phyloP scores from a whole-genome alignment of 1,284 basidiomycete genomes.

The Trichosporon asahii region DNA sequence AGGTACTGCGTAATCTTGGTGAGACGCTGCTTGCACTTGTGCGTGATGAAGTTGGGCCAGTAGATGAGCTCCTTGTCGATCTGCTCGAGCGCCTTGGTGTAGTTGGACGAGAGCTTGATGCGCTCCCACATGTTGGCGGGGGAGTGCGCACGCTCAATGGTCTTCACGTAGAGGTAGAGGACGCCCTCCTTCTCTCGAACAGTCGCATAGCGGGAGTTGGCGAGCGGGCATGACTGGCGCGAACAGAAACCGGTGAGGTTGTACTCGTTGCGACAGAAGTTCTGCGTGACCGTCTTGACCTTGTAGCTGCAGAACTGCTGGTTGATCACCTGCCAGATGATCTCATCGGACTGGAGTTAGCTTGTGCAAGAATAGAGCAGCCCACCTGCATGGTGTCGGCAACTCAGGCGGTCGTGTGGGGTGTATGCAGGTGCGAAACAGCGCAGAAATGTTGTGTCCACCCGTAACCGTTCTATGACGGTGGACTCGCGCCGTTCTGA shows the following conservation, averaged over 20 bases:
- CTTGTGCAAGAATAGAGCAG: not conserved
- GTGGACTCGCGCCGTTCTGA: conserved; percentile 9
- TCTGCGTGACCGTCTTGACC: conserved; percentile 93
- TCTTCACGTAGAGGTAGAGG: conserved; percentile 96
- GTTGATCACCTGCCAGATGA: conserved; percentile 93
- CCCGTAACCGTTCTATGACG: not conserved
- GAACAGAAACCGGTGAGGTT: conserved; percentile 98
- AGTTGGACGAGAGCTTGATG: conserved; percentile 89
- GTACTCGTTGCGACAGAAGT: conserved; percentile 98
- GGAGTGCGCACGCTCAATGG: conserved; percentile 92
- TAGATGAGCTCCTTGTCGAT: conserved; percentile 93
- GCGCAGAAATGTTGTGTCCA: conserved; percentile 3
- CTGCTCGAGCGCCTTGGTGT: conserved; percentile 92
- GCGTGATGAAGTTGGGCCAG: conserved; percentile 96
- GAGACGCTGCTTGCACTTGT: conserved; percentile 98
- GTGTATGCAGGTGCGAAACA: conserved; percentile 1
- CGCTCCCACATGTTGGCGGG: conserved; percentile 97
- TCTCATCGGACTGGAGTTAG: conserved; percentile 75
- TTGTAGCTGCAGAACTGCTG: conserved; percentile 91
- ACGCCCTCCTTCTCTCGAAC: conserved; percentile 91
- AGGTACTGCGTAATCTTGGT: conserved; percentile 99
- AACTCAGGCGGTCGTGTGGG: not conserved
- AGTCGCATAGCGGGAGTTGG: conserved; percentile 95
- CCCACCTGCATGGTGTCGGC: conserved; percentile 44
- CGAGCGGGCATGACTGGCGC: conserved; percentile 92